These are phyloP conservation scores for Trichoderma polysporum DNA, from an alignment of 2,329 filamentous ascomycete genomes.

Conservation along the genomic window DNA sequence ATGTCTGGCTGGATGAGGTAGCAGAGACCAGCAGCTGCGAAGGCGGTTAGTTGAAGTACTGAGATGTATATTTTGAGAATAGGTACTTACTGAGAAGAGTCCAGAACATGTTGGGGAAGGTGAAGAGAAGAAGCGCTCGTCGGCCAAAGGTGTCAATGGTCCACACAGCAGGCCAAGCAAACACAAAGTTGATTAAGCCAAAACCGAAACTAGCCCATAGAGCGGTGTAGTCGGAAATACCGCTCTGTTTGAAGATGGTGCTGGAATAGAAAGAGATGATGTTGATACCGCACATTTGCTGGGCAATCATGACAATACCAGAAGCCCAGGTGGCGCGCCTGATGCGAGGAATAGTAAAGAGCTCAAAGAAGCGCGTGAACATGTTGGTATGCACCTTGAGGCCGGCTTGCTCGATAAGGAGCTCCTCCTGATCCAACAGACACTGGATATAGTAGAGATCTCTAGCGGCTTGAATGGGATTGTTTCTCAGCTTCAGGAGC, in stretches of 20 bases:
- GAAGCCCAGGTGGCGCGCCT: slow-evolving; percentile 65
- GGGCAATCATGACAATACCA: slow-evolving; percentile 65
- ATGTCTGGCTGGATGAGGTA: slow-evolving; percentile 33
- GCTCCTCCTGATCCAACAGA: slow-evolving; percentile 35
- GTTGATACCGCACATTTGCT: slow-evolving; percentile 61
- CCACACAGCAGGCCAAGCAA: slow-evolving; percentile 61
- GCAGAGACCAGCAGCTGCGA: slow-evolving; percentile 35
- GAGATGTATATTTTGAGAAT: neutral
- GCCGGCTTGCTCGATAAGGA: slow-evolving; percentile 30
- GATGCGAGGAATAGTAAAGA: slow-evolving; percentile 58
- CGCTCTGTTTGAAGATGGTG: slow-evolving; percentile 46
- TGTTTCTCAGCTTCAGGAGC: slow-evolving; percentile 57
- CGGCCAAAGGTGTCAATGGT: slow-evolving; percentile 66
- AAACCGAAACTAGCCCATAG: slow-evolving; percentile 46
- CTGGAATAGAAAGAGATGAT: slow-evolving; percentile 52
- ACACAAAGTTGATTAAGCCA: slow-evolving; percentile 60
- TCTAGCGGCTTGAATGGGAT: slow-evolving; percentile 58
- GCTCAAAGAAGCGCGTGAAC: slow-evolving; percentile 51
- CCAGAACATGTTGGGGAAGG: slow-evolving; percentile 65
- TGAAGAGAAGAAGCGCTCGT: slow-evolving; percentile 58
- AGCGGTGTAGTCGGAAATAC: slow-evolving; percentile 39
- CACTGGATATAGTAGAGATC: slow-evolving; percentile 62
- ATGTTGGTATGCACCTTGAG: slow-evolving; percentile 45
- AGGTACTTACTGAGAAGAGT: slow-evolving; percentile 44
- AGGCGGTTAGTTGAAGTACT: neutral